A percentile compares a stretch with the other conserved stretches of the same genome.
Conservation (phyloP, 2,329 filamentous ascomycete species). For the Pseudogymnoascus sp. region DNA sequence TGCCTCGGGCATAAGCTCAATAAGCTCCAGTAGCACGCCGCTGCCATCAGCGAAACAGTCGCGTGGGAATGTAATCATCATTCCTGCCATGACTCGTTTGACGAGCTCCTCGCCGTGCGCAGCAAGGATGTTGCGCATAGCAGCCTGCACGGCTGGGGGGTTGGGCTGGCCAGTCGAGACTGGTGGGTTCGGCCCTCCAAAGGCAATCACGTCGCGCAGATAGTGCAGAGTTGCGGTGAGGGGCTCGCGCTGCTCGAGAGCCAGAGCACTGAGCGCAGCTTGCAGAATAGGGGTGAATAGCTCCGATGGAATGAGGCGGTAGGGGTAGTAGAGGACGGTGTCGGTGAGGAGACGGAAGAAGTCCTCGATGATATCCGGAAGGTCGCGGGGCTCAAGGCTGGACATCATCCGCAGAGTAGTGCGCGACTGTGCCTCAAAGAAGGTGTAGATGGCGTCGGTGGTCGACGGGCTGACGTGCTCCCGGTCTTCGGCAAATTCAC, state of each 20-base stretch:
- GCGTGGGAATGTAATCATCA: slow-evolving; percentile 98
- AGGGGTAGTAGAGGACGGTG: slow-evolving; percentile 85
- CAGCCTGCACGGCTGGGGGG: slow-evolving; percentile 63
- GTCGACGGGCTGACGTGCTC: slow-evolving; percentile 78
- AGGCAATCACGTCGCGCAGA: slow-evolving; percentile 81
- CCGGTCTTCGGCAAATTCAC: slow-evolving; percentile 87
- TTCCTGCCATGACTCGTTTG: slow-evolving; percentile 85
- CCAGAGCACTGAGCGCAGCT: slow-evolving; percentile 77
- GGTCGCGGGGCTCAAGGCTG: slow-evolving; percentile 58
- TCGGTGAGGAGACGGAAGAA: slow-evolving; percentile 93
- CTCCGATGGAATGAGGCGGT: slow-evolving; percentile 69
- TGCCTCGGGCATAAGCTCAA: slow-evolving; percentile 75
- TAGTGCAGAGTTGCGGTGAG: slow-evolving; percentile 89
- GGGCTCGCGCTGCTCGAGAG: slow-evolving; percentile 84
- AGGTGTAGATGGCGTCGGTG: slow-evolving; percentile 80
- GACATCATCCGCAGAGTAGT: slow-evolving; percentile 85
- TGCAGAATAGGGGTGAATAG: slow-evolving; percentile 78
- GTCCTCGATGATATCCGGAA: slow-evolving; percentile 55
- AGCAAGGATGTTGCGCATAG: slow-evolving; percentile 64
- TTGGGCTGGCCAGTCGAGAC: slow-evolving; percentile 48
- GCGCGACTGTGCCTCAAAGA: slow-evolving; percentile 89
- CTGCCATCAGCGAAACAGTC: slow-evolving; percentile 95
- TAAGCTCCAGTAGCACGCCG: slow-evolving; percentile 81
- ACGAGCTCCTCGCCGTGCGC: slow-evolving; percentile 69
- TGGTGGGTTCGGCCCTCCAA: slow-evolving; percentile 68